Evolutionary conservation across 1,139 yeast genomes (phyloP), one percentile per base, ranked within the genome.

Genomic region (Diutina siamensis): DNA sequence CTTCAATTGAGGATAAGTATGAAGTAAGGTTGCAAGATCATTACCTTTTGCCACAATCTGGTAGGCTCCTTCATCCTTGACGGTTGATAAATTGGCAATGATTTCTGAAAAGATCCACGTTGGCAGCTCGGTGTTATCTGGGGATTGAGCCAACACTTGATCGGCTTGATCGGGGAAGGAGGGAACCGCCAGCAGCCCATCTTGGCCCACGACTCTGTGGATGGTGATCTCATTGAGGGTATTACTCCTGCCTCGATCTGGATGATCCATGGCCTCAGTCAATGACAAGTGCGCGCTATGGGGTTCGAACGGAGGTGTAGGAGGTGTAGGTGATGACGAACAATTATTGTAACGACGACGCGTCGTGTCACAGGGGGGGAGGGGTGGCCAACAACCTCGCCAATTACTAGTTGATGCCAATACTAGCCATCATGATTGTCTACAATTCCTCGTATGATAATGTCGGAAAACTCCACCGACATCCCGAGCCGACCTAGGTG

Each of bases 1-100:
- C 55, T 80, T 76, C 41, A 88, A 65, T 20, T 69, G 67, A 0
- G 94, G 87, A 53, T 82, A 68, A 28, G 71, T 63, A 38, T 67
- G 71, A n/a, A 87, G 62, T 15, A 86, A 55, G 1, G 62, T 56
- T 0, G 82, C 80, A 38, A 87, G 63, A 40, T 74, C 81, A 56
- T 86, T 84, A 2, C 89, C 79, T 48, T 73, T 74, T 20, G 72
- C 62, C 9, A 82, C 64, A 45, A 64, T 65, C 4, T 34, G 44
- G 44, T 71, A 73, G 5, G 76, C 70, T 18, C 75, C 72, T 40
- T 53, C 57, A 42, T 65, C 71, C 45, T 57, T 59, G 15, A 49
- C 51, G 1, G 62, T 53, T 22, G 57, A 51, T 32, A 66, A 48
- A 35, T 58, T 56, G 21, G 62, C 59, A 20, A 67, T 52, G 12